phyloP scores from a whole-genome alignment of 192 early-diverging fungal genomes.

The Podila epicladia region DNA sequence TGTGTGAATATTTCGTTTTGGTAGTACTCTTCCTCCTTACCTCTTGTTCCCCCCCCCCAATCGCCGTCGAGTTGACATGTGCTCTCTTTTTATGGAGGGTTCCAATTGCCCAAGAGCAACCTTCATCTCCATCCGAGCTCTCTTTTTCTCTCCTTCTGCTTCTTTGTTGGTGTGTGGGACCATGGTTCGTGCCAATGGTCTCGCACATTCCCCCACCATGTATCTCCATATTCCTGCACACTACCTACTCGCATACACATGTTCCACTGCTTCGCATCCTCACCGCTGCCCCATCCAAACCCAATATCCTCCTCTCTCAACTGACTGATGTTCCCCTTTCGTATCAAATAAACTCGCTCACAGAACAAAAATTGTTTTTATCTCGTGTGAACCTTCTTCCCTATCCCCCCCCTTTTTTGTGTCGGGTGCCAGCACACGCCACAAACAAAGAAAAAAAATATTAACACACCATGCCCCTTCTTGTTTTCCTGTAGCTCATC shows the following conservation, averaged over 20 bases:
- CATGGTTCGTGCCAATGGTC: constrained; percentile 1
- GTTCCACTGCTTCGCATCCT: background rate
- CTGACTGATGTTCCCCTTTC: no score
- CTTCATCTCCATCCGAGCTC: background rate
- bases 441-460: background rate
- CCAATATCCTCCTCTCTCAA: no score
- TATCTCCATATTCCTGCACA: background rate
- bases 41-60: no score
- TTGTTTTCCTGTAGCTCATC: constrained; percentile 23
- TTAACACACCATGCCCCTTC: background rate
- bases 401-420: no score
- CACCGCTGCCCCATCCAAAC: no score
- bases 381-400: no score
- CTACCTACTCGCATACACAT: background rate
- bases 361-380: no score
- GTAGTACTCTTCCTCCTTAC: background rate
- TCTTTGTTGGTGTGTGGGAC: background rate
- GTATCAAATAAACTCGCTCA: no score
- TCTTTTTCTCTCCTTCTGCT: background rate
- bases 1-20: background rate
- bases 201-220: background rate
- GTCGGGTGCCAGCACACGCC: no score
- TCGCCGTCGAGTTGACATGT: no score
- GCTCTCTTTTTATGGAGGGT: background rate
- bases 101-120: background rate